A percentile compares a stretch with the other conserved stretches of the same genome.
Evolutionary conservation across 1,139 yeast genomes (phyloP).

Genomic region (Pichia sp.): DNA sequence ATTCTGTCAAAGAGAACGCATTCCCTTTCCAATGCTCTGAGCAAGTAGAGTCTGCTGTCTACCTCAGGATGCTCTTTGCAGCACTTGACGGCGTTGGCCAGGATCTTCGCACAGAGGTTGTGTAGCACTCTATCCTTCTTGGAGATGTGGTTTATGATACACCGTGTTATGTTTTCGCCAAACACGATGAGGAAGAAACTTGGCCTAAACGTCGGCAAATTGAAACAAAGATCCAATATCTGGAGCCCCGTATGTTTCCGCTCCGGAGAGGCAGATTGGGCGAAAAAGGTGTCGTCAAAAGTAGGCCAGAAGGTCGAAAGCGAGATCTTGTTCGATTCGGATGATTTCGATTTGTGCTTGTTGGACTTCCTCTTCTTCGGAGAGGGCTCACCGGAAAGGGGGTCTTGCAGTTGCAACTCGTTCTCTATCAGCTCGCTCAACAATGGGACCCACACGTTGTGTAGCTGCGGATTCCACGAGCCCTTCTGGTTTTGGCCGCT

Average conservation of each 20-base stretch:
- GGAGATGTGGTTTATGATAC: conserved; percentile 72
- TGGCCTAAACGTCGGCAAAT: conserved; percentile 33
- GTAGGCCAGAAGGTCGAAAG: conserved; percentile 75
- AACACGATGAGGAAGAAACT: conserved; percentile 37
- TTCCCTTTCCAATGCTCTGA: conserved; percentile 50
- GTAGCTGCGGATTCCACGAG: conserved; percentile 73
- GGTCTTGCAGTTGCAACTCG: conserved; percentile 1
- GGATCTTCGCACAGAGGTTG: conserved; percentile 56
- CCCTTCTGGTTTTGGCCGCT: conserved; percentile 46
- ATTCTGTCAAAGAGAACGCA: conserved; percentile 73
- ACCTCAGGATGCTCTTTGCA: background rate
- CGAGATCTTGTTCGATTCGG: background rate
- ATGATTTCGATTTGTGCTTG: conserved; percentile 33
- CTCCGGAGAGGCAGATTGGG: conserved; percentile 75
- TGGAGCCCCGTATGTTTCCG: conserved; percentile 86
- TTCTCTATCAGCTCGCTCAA: conserved; percentile 39
- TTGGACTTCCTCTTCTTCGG: conserved; percentile 34
- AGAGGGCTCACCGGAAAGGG: conserved; percentile 19
- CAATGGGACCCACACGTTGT: conserved; percentile 79
- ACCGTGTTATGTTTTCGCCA: conserved; percentile 68
- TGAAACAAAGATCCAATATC: conserved; percentile 52
- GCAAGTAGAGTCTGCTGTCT: conserved; percentile 37
- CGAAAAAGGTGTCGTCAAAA: conserved; percentile 76
- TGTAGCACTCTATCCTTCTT: conserved; percentile 63
- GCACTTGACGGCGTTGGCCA: conserved; percentile 36